phyloP scores from a whole-genome alignment of 2,329 filamentous ascomycete genomes.

The Pleurostoma richardsiae region DNA sequence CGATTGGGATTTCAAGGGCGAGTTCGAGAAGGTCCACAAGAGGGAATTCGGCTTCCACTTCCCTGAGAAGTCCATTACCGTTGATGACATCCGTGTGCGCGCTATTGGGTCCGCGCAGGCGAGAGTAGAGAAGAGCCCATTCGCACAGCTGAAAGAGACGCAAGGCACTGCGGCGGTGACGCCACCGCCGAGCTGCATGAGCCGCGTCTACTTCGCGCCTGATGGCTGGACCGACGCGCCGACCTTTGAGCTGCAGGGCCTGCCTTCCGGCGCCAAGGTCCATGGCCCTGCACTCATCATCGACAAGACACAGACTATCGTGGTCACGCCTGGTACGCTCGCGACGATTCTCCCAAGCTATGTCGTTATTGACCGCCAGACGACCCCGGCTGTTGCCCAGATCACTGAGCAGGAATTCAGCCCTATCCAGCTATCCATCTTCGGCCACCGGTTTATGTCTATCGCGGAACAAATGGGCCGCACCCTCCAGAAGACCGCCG shows the following conservation, averaged over 20 bases:
- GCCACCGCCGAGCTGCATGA: neutral
- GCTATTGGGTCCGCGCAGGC: slow-evolving; percentile 15
- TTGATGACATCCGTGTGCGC: slow-evolving; percentile 37
- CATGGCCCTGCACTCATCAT: slow-evolving; percentile 64
- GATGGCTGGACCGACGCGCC: slow-evolving; percentile 43
- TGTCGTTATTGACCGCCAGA: slow-evolving; percentile 40
- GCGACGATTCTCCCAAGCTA: slow-evolving; percentile 34
- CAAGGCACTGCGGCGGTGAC: neutral
- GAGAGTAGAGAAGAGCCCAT: slow-evolving; percentile 3
- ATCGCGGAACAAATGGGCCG: slow-evolving; percentile 82
- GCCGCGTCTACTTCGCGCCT: slow-evolving; percentile 11
- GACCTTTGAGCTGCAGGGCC: slow-evolving; percentile 62
- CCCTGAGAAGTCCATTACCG: slow-evolving; percentile 26
- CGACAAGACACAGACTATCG: slow-evolving; percentile 66
- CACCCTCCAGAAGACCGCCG: slow-evolving; percentile 72
- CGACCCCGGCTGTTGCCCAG: slow-evolving; percentile 60
- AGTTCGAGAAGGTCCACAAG: slow-evolving; percentile 28
- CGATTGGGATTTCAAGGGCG: slow-evolving; percentile 23
- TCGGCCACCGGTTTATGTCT: slow-evolving; percentile 77
- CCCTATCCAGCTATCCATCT: slow-evolving; percentile 70
- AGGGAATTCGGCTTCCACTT: slow-evolving; percentile 36
- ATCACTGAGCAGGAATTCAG: slow-evolving; percentile 57
- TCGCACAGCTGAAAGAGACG: slow-evolving; percentile 2
- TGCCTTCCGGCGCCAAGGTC: slow-evolving; percentile 55
- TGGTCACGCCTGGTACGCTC: slow-evolving; percentile 57